Evolutionary conservation across 495 filamentous ascomycete species (phyloP).

Genomic region (Aspergillus olivimuriae): DNA sequence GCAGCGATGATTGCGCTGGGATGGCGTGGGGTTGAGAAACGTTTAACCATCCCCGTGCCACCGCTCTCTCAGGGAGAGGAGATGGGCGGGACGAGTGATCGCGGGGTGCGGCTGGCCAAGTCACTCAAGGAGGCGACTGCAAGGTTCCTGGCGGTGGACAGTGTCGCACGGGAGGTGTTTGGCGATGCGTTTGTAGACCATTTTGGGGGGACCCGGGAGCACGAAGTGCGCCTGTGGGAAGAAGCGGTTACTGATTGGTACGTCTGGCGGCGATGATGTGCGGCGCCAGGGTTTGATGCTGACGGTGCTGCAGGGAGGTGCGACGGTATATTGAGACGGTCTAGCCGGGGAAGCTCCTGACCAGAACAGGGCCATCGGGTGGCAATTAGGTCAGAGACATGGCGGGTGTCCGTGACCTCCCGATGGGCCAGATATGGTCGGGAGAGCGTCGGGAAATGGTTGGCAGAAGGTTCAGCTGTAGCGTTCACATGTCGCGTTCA

Average conservation of each 20-base stretch:
- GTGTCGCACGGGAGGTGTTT: slow-evolving; percentile 84
- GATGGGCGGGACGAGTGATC: slow-evolving; percentile 60
- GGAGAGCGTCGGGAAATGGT: too few relatives aligned
- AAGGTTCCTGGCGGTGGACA: slow-evolving; percentile 64
- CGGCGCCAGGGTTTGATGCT: slow-evolving; percentile 2
- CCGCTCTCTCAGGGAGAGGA: slow-evolving; percentile 77
- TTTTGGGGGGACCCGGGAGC: slow-evolving; percentile 85
- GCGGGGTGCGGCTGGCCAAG: slow-evolving; percentile 64
- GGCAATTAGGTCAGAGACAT: too few relatives aligned
- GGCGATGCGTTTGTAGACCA: slow-evolving; percentile 95
- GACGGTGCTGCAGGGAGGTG: slow-evolving; percentile 37
- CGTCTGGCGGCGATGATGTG: slow-evolving; percentile 19
- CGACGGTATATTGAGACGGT: too few relatives aligned
- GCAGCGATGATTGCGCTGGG: slow-evolving; percentile 78
- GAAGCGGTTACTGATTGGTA: slow-evolving; percentile 94
- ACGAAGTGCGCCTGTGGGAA: slow-evolving; percentile 88
- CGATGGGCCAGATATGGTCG: too few relatives aligned
- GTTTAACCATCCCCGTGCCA: slow-evolving; percentile 72
- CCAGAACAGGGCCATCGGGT: neutral
- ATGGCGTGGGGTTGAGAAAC: slow-evolving; percentile 85
- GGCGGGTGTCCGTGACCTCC: too few relatives aligned
- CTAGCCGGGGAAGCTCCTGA: too few relatives aligned
- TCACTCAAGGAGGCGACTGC: slow-evolving; percentile 73
- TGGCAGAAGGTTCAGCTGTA: too few relatives aligned
- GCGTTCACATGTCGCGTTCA: too few relatives aligned